Conservation (phyloP, 2,329 filamentous ascomycete species). For the Ceratocystis ficicola region DNA sequence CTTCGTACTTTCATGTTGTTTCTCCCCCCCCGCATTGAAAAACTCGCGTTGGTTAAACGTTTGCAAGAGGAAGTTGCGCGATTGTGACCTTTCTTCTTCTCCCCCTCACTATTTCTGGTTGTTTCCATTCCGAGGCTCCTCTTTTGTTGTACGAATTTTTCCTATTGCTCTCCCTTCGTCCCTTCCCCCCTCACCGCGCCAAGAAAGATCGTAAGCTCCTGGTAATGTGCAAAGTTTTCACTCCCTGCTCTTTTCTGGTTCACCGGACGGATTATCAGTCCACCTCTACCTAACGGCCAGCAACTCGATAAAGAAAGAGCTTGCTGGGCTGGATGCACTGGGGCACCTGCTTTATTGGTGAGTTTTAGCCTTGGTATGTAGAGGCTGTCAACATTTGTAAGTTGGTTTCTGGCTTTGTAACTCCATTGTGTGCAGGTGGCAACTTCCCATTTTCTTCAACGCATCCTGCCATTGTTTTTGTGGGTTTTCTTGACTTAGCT, state of each 20-base stretch:
- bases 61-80: neutral
- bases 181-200: neutral
- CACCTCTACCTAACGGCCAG: neutral
- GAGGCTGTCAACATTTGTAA: neutral
- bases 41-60: neutral
- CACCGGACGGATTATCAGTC: neutral
- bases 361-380: neutral
- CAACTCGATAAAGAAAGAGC: too few species aligned
- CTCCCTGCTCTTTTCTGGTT: neutral
- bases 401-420: neutral
- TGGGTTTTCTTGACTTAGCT: neutral
- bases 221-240: neutral
- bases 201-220: neutral
- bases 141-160: neutral
- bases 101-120: neutral
- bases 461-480: constrained; percentile 11
- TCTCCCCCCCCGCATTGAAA: neutral
- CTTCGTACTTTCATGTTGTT: neutral
- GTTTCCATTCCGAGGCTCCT: neutral
- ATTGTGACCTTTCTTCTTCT: neutral
- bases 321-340: too few species aligned
- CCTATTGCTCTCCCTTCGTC: neutral
- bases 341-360: too few species aligned
- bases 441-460: constrained; percentile 1
- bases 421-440: neutral